Evolutionary conservation across 495 filamentous ascomycete species (phyloP), one percentile per base, ranked within the genome.

Genomic region (Geopyxis carbonaria): DNA sequence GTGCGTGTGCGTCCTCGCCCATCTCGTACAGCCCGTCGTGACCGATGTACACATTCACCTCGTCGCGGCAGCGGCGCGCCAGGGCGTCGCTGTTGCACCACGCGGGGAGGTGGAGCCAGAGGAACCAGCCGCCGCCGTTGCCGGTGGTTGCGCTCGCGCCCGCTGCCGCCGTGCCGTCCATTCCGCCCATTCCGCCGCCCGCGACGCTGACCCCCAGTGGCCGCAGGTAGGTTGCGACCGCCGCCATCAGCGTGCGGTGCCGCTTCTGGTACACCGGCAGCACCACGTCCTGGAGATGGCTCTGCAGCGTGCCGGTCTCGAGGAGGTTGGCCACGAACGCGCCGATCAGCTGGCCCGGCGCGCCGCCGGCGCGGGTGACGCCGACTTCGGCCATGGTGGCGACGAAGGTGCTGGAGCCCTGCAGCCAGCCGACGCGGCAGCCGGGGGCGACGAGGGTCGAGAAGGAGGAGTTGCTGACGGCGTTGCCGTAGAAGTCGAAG

Each of bases 381-480:
- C 64, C 78, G 75, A 62, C 60, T 63, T 79, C 73, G 5, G 74
- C 68, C 2, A 82, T 46, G 0, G 78, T 80, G 49, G 65, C 64
- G 0, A 72, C 72, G 40, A 91, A 64, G 37, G 74, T 78, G 14
- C 66, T 57, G 2, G 76, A 72, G 11, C 65, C 75, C 51, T 93
- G 82, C 0, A 70, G 68, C 82, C 83, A 93, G 11, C 83, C 84
- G 0, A 78, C 83, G 22, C 84, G 61, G 22, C 73, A 52, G 0
- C 82, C 83, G 0, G 84, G 82, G 0, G 69, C 78, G 15, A 73
- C 65, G 10, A 92, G 66, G 56, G 89, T 92, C 53, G 70, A 77
- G 59, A 93, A 91, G 16, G 69, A 77, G 5, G 73, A 79, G 56
- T 89, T 92, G 45, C 73, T 77, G 8, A 83, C 62, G 8, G 70